Conservation (phyloP, 306 rosid species). For the Vachellia pachyceras region DNA sequence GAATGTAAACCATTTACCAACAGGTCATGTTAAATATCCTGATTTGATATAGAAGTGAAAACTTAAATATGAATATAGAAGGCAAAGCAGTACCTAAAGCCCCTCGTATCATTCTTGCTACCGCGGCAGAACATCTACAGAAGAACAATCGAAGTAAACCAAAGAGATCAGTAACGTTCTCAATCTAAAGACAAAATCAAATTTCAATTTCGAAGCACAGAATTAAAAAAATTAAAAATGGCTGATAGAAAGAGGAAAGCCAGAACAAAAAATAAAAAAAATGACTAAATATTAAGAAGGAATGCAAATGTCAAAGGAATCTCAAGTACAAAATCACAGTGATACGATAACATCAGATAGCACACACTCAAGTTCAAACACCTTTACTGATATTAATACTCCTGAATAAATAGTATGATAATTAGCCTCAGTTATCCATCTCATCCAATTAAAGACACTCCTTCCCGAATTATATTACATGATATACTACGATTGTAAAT, state of each 20-base stretch:
- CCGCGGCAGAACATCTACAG: conserved; percentile 97
- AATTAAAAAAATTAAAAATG: not conserved
- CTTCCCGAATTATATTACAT: not conserved
- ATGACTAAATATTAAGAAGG: not conserved
- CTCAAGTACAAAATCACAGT: not conserved
- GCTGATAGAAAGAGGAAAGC: not conserved
- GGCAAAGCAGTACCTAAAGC: conserved; percentile 76
- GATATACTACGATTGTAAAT: not conserved
- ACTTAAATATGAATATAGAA: not conserved
- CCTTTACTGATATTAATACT: not conserved
- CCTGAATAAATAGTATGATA: not conserved
- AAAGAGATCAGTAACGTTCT: conserved; percentile 34
- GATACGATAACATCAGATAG: not conserved
- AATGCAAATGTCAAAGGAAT: not conserved
- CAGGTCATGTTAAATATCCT: no score
- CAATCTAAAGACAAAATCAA: not conserved
- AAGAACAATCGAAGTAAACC: conserved; percentile 39
- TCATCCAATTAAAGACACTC: not conserved
- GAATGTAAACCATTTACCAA: no score
- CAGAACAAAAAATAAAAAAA: not conserved
- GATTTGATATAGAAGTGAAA: conserved; percentile 31
- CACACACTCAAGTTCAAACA: not conserved
- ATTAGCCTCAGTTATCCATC: not conserved
- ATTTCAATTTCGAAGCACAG: not conserved
- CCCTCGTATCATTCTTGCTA: conserved; percentile 90